Conservation (phyloP, 257 asterid species). For the Ilex aquifolium region DNA sequence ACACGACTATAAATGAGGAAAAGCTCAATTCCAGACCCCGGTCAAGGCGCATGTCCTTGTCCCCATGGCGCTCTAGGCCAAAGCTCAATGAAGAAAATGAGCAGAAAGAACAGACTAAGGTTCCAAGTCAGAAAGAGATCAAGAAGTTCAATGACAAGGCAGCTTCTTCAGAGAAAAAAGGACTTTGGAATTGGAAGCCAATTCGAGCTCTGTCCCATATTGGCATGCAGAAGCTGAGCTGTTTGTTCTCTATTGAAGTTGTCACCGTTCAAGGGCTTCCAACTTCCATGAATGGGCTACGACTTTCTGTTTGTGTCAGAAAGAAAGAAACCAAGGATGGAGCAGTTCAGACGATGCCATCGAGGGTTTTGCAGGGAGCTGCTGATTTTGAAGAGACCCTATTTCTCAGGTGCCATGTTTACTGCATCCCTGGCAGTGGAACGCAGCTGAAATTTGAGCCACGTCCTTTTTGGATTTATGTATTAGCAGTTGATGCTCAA, state of each 20-base stretch:
- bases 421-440: conserved; percentile 54
- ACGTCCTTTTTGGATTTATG: conserved; percentile 70
- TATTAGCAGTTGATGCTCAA: conserved; percentile 69
- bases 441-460: conserved; percentile 58
- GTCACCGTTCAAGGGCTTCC: conserved; percentile 68
- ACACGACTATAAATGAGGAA: conserved; percentile 12
- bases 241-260: conserved; percentile 79
- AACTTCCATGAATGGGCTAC: conserved; percentile 81
- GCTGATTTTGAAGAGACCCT: conserved; percentile 94
- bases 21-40: conserved; percentile 57
- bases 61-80: conserved; percentile 70
- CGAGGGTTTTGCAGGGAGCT: conserved; percentile 66
- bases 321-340: conserved; percentile 74
- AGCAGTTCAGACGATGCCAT: conserved; percentile 87
- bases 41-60: conserved; percentile 67
- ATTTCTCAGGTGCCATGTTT: conserved; percentile 73
- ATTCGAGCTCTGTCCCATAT: conserved; percentile 70
- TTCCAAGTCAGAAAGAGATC: conserved; percentile 5
- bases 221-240: conserved; percentile 79
- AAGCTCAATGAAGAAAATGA: conserved; percentile 23
- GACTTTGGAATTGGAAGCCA: conserved; percentile 93
- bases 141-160: conserved; percentile 30
- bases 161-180: conserved; percentile 40
- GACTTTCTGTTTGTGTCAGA: conserved; percentile 68
- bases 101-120: conserved; percentile 1